A percentile compares a stretch with the other conserved stretches of the same genome.
Conservation (phyloP, 495 filamentous ascomycete genomes). For the Parachaetomium inaequale region DNA sequence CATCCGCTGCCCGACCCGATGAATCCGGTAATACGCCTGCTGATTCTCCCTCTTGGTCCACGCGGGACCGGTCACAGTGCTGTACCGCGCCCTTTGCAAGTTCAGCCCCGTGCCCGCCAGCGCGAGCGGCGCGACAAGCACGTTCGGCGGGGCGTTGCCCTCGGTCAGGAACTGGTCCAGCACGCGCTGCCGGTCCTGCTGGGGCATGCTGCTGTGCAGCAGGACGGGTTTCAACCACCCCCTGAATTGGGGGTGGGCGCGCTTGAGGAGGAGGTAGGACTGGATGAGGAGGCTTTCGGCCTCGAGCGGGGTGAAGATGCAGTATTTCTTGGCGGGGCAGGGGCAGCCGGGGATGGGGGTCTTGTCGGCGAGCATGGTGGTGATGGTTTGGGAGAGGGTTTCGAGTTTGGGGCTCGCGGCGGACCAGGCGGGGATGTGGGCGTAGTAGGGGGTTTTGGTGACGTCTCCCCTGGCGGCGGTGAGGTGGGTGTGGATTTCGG, state of each 20-base stretch:
- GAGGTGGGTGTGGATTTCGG: slow-evolving; percentile 14
- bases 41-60: slow-evolving; percentile 28
- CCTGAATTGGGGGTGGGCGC: not conserved
- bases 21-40: slow-evolving; percentile 30
- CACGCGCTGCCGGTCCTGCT: slow-evolving; percentile 1
- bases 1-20: slow-evolving; percentile 27
- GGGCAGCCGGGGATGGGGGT: slow-evolving; percentile 12
- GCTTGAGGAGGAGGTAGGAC: slow-evolving; percentile 15
- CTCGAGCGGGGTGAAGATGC: slow-evolving; percentile 27
- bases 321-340: slow-evolving; percentile 22
- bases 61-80: slow-evolving; percentile 25
- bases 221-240: slow-evolving; percentile 15
- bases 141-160: slow-evolving; percentile 25
- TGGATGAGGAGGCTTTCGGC: slow-evolving; percentile 25
- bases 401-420: slow-evolving; percentile 23
- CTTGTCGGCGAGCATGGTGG: slow-evolving; percentile 17
- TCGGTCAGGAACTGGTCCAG: slow-evolving; percentile 20
- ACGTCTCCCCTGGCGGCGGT: slow-evolving; percentile 4
- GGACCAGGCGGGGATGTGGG: slow-evolving; percentile 19
- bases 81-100: slow-evolving; percentile 28
- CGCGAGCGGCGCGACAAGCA: slow-evolving; percentile 23
- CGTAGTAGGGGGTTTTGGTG: slow-evolving; percentile 16
- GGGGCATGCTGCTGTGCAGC: slow-evolving; percentile 6
- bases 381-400: slow-evolving; percentile 6
- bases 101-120: slow-evolving; percentile 31